Percentiles rank a stretch among this genome's conserved stretches.
Evolutionary conservation across 2,329 filamentous ascomycete species (phyloP).

Genomic region (Knoxdaviesia capensis): DNA sequence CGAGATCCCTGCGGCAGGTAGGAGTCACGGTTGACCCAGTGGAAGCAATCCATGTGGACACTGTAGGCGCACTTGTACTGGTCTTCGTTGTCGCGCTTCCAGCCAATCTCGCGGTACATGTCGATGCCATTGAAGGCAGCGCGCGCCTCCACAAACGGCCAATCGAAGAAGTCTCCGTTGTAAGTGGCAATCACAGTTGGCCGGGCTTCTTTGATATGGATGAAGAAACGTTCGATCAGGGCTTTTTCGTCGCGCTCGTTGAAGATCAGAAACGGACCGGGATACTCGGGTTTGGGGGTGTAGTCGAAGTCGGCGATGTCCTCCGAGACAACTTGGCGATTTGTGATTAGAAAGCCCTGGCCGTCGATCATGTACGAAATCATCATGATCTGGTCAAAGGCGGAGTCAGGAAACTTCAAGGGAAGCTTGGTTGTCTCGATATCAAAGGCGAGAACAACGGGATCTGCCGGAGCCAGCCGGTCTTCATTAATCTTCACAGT

Average conservation of each 20-base stretch:
- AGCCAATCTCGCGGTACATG: constrained; percentile 98
- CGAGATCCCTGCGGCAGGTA: constrained; percentile 94
- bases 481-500: constrained; percentile 74
- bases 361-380: constrained; percentile 99
- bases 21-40: constrained; percentile 97
- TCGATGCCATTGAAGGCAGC: constrained; percentile 91
- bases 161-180: constrained; percentile 99
- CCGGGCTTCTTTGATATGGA: constrained; percentile 82
- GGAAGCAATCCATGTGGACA: constrained; percentile 97
- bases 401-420: constrained; percentile 86
- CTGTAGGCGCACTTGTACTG: constrained; percentile 93
- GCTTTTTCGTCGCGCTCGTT: constrained; percentile 90
- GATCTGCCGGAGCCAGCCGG: constrained; percentile 74
- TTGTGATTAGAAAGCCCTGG: constrained; percentile 93
- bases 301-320: constrained; percentile 98
- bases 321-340: constrained; percentile 91
- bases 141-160: constrained; percentile 90
- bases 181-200: constrained; percentile 99
- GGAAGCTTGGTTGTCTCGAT: constrained; percentile 95
- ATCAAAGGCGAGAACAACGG: constrained; percentile 97
- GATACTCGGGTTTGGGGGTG: constrained; percentile 90
- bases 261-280: constrained; percentile 91
- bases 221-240: constrained; percentile 77
- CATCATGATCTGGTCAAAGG: constrained; percentile 98
- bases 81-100: constrained; percentile 85